A percentile compares a stretch with the other conserved stretches of the same genome.
Evolutionary conservation across 805 yeast species (phyloP).

Genomic region (Lachancea lanzarotensis): DNA sequence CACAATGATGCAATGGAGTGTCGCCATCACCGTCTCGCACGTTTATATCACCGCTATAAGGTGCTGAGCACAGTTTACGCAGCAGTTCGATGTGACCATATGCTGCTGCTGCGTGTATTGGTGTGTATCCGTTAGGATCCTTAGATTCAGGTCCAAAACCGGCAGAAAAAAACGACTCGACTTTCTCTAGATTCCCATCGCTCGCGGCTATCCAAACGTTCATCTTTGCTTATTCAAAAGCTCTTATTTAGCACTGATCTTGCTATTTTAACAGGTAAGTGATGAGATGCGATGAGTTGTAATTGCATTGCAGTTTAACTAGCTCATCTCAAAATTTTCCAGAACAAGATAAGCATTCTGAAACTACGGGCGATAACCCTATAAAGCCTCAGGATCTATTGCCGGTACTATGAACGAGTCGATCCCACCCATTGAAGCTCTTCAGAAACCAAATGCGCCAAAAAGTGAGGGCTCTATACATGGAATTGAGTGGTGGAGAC

Average conservation of each 20-base stretch:
- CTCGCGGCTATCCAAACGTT: slow-evolving; percentile 96
- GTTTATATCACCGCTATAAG: slow-evolving; percentile 74
- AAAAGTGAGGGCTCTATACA: slow-evolving; percentile 13
- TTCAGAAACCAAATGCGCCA: slow-evolving; percentile 18
- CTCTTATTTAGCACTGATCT: not conserved
- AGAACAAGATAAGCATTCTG: not conserved
- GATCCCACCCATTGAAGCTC: slow-evolving; percentile 16
- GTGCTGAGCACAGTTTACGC: slow-evolving; percentile 19
- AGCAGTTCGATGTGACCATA: slow-evolving; percentile 76
- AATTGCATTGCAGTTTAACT: not conserved
- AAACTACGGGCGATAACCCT: not conserved
- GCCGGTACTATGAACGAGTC: slow-evolving; percentile 3
- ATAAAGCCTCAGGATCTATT: not conserved
- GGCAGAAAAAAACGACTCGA: slow-evolving; percentile 49
- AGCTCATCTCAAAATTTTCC: not conserved
- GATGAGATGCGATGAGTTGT: not conserved
- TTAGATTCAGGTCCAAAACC: slow-evolving; percentile 58
- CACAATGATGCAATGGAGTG: slow-evolving; percentile 89
- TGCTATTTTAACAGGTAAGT: not conserved
- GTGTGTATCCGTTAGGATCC: slow-evolving; percentile 94
- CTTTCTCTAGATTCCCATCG: slow-evolving; percentile 61
- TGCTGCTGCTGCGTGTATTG: slow-evolving; percentile 95
- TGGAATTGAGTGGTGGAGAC: slow-evolving; percentile 79
- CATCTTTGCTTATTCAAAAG: slow-evolving; percentile 15
- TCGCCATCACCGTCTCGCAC: slow-evolving; percentile 86